Percentiles rank a stretch among this genome's conserved stretches.
These are phyloP conservation scores for Nissolia schottii DNA, from an alignment of 306 rosid species.

Conservation along the genomic window DNA sequence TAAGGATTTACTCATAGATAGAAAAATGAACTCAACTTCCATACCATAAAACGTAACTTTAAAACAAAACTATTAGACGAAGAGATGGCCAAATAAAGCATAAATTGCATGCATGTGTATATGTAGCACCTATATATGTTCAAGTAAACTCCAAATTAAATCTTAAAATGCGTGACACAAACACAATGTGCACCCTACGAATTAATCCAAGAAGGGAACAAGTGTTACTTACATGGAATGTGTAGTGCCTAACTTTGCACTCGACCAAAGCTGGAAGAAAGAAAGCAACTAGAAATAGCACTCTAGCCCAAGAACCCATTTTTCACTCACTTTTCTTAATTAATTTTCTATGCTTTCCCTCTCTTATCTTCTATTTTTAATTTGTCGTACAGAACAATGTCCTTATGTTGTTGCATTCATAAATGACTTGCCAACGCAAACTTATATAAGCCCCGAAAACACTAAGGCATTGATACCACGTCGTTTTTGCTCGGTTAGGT, in stretches of 20 bases:
- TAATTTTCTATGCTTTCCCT: neutral
- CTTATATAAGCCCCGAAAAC: slow-evolving; percentile 50
- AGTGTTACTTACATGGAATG: slow-evolving; percentile 64
- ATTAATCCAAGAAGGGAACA: neutral
- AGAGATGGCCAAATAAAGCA: neutral
- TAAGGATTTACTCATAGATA: neutral
- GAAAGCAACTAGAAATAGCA: slow-evolving; percentile 47
- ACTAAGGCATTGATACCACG: slow-evolving; percentile 53
- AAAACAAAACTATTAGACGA: neutral
- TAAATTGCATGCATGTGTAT: neutral
- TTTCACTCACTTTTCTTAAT: neutral
- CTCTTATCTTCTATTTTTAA: neutral
- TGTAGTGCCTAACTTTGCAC: slow-evolving; percentile 69
- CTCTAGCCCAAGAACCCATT: slow-evolving; percentile 52
- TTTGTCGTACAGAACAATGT: neutral
- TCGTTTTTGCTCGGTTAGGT: slow-evolving; percentile 86
- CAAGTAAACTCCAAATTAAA: neutral
- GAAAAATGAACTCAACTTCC: neutral
- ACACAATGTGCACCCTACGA: neutral
- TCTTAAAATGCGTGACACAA: neutral
- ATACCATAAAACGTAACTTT: too few species aligned
- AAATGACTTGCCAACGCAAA: slow-evolving; percentile 40
- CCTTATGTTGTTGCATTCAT: slow-evolving; percentile 34
- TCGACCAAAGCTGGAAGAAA: slow-evolving; percentile 68
- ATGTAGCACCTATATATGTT: neutral